phyloP scores from a whole-genome alignment of 345 rosid genomes.

The Acer yangbiense region DNA sequence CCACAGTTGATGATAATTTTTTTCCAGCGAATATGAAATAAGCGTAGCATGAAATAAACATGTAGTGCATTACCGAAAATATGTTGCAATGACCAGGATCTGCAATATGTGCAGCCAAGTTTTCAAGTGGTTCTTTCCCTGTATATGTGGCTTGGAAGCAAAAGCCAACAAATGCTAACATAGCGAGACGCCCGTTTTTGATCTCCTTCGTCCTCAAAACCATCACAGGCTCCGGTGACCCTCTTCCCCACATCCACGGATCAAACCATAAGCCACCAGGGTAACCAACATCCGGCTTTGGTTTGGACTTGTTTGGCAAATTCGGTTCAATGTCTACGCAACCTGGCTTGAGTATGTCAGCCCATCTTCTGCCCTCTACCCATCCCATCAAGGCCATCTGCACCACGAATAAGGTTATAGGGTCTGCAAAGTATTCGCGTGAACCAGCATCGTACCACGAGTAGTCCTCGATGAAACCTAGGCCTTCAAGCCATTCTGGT shows the following conservation, averaged over 20 bases:
- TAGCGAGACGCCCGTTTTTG: slow-evolving; percentile 88
- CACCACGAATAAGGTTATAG: slow-evolving; percentile 63
- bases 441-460: slow-evolving; percentile 90
- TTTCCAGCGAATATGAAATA: not conserved
- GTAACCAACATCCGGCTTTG: slow-evolving; percentile 79
- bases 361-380: slow-evolving; percentile 96
- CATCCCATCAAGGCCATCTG: slow-evolving; percentile 86
- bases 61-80: slow-evolving; percentile 60
- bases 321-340: slow-evolving; percentile 69
- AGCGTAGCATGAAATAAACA: no score
- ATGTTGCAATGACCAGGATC: slow-evolving; percentile 96
- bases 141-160: slow-evolving; percentile 85
- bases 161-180: slow-evolving; percentile 90
- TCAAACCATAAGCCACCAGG: slow-evolving; percentile 97
- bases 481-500: slow-evolving; percentile 78
- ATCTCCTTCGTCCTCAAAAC: slow-evolving; percentile 92
- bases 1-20: not conserved
- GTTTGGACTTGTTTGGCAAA: slow-evolving; percentile 68
- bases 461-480: slow-evolving; percentile 72
- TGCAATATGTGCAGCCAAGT: slow-evolving; percentile 83
- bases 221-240: slow-evolving; percentile 95
- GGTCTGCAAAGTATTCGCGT: slow-evolving; percentile 74
- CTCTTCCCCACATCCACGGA: slow-evolving; percentile 88
- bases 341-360: slow-evolving; percentile 84
- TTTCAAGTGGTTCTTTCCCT: slow-evolving; percentile 70